Evolutionary conservation across 768 basidiomycete genomes (phyloP).

Genomic region (Clitopilus hobsonii): DNA sequence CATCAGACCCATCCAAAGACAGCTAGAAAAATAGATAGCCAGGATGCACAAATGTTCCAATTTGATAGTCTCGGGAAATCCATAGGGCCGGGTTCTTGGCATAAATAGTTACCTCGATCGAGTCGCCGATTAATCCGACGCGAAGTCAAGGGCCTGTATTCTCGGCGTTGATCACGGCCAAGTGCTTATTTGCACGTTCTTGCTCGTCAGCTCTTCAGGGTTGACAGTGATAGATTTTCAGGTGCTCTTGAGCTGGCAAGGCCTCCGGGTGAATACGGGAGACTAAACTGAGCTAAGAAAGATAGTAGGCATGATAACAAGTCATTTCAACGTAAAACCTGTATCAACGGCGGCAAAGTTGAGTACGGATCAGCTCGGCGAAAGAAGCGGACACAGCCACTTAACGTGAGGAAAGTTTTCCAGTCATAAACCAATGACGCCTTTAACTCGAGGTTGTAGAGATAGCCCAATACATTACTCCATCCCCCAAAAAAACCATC

Average conservation of each 20-base stretch:
- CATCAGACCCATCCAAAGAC: slow-evolving; percentile 10
- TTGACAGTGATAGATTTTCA: not conserved
- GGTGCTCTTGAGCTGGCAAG: not conserved
- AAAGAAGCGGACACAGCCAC: not conserved
- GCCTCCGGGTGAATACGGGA: not conserved
- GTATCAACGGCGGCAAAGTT: not conserved
- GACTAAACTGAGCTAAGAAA: not conserved
- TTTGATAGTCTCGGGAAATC: not conserved
- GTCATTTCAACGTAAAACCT: not conserved
- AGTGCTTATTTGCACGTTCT: too few species aligned
- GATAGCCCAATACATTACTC: not conserved
- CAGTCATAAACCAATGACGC: not conserved
- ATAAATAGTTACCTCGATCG: too few species aligned
- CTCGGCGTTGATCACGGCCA: too few species aligned
- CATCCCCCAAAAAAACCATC: not conserved
- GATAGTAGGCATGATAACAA: not conserved
- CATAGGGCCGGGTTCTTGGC: too few species aligned
- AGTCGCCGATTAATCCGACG: not conserved
- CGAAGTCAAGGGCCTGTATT: too few species aligned
- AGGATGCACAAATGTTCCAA: not conserved
- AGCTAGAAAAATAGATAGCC: not conserved
- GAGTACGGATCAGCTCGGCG: not conserved
- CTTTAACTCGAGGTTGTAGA: not conserved
- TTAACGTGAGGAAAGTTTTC: not conserved
- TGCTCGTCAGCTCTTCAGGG: not conserved